These are phyloP conservation scores for Trifolium pratense DNA, from an alignment of 306 rosid genomes.

Conservation along the genomic window DNA sequence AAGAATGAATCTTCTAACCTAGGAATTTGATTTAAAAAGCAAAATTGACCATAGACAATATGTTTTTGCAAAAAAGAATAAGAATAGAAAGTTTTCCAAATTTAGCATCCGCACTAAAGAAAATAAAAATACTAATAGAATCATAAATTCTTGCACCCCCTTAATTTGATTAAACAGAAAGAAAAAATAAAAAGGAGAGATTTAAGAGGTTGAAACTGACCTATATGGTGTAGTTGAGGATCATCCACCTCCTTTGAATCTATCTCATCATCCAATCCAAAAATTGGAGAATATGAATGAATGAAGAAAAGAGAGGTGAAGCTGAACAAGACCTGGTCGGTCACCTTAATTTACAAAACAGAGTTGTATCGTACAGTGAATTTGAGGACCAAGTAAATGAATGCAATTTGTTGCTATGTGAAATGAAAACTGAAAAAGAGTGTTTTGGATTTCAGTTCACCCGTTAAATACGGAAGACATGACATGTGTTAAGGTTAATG, in stretches of 20 bases:
- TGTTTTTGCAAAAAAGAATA: not conserved
- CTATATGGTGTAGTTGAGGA: constrained; percentile 21
- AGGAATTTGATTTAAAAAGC: not conserved
- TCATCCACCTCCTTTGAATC: not conserved
- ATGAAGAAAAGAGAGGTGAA: too few species aligned
- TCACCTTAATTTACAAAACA: too few species aligned
- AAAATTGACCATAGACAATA: constrained; percentile 21
- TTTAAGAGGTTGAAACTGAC: constrained; percentile 41
- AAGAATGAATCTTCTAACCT: not conserved
- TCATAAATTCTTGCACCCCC: constrained; percentile 18
- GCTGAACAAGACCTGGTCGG: too few species aligned
- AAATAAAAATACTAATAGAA: too few species aligned
- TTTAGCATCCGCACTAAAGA: not conserved
- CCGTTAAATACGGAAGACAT: not conserved
- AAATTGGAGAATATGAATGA: too few species aligned
- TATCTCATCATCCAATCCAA: too few species aligned
- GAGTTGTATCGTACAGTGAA: too few species aligned
- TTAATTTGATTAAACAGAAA: not conserved
- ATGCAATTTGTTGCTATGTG: too few species aligned
- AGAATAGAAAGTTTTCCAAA: constrained; percentile 22
- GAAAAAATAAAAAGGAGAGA: not conserved
- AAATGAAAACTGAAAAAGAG: too few species aligned
- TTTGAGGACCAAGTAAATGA: too few species aligned
- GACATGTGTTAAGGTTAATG: not conserved
- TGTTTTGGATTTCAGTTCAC: not conserved